A percentile compares a stretch with the other conserved stretches of the same genome.
Evolutionary conservation across 2,329 filamentous ascomycete genomes (phyloP).

Genomic region (Knufia fluminis): DNA sequence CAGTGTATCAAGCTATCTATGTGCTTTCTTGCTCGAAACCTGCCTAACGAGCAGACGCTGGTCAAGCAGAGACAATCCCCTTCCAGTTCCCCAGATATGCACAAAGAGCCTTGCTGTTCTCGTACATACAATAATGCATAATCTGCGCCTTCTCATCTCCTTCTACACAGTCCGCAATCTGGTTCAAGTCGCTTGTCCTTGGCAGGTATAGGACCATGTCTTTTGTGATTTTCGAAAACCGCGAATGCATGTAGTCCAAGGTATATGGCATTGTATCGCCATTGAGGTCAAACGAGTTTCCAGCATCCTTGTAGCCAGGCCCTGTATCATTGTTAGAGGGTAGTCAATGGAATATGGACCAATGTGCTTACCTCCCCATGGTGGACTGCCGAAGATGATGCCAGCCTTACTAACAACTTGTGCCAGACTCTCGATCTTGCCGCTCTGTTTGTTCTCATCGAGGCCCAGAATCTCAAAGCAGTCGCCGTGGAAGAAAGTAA

Average conservation of each 20-base stretch:
- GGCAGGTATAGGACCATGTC: slow-evolving; percentile 72
- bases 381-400: slow-evolving; percentile 62
- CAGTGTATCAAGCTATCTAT: not conserved
- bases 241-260: slow-evolving; percentile 51
- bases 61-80: not conserved
- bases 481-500: slow-evolving; percentile 81
- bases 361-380: slow-evolving; percentile 56
- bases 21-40: not conserved
- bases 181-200: slow-evolving; percentile 70
- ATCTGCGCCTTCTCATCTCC: slow-evolving; percentile 55
- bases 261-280: slow-evolving; percentile 84
- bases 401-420: slow-evolving; percentile 40
- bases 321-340: slow-evolving; percentile 32
- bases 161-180: slow-evolving; percentile 53
- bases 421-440: slow-evolving; percentile 33
- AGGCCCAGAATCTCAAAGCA: slow-evolving; percentile 63
- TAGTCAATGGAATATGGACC: not conserved
- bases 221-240: slow-evolving; percentile 46
- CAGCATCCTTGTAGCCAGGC: slow-evolving; percentile 51
- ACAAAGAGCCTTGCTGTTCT: slow-evolving; percentile 69
- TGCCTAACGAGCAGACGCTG: not conserved
- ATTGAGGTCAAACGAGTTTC: slow-evolving; percentile 67
- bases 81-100: slow-evolving; percentile 43
- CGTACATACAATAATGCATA: slow-evolving; percentile 84
- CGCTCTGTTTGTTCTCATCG: slow-evolving; percentile 24